A percentile compares a stretch with the other conserved stretches of the same genome.
These are phyloP conservation scores for Chloropicon primus DNA, from an alignment of 139 green algal species.

Conservation along the genomic window DNA sequence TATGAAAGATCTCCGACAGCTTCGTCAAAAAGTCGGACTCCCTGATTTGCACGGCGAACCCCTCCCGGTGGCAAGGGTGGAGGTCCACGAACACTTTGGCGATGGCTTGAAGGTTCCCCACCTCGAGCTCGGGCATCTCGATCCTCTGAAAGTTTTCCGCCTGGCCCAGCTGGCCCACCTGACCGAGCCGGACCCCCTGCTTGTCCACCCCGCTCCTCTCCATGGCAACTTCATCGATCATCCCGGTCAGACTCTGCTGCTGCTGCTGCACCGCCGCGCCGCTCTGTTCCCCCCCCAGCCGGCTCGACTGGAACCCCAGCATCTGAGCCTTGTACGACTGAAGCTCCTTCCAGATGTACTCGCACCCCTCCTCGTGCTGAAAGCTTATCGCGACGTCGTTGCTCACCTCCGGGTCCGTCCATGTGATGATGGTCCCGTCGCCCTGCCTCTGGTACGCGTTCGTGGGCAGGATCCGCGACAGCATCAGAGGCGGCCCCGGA, in stretches of 20 bases:
- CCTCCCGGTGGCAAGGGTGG: constrained; percentile 55
- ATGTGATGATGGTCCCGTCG: constrained; percentile 91
- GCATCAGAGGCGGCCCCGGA: constrained; percentile 40
- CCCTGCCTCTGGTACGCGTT: constrained; percentile 73
- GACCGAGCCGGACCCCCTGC: not conserved
- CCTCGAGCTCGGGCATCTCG: constrained; percentile 63
- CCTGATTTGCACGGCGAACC: constrained; percentile 47
- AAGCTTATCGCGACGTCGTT: constrained; percentile 95
- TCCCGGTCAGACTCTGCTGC: constrained; percentile 10
- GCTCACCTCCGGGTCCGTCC: constrained; percentile 68
- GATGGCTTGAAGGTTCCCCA: constrained; percentile 61
- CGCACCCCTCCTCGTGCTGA: constrained; percentile 69
- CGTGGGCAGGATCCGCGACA: constrained; percentile 67
- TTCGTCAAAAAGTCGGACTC: constrained; percentile 35
- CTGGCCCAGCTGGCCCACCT: not conserved
- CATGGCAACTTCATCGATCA: constrained; percentile 36
- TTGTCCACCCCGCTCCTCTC: not conserved
- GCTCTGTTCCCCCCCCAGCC: not conserved
- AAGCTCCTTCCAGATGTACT: constrained; percentile 62
- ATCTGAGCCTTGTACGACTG: not conserved
- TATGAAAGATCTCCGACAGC: constrained; percentile 63
- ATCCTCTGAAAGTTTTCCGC: constrained; percentile 11
- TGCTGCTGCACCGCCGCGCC: constrained; percentile 45
- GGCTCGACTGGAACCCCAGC: not conserved
- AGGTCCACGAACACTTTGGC: constrained; percentile 39